Evolutionary conservation across 495 filamentous ascomycete genomes (phyloP).

Genomic region (Penicillium robsamsonii): DNA sequence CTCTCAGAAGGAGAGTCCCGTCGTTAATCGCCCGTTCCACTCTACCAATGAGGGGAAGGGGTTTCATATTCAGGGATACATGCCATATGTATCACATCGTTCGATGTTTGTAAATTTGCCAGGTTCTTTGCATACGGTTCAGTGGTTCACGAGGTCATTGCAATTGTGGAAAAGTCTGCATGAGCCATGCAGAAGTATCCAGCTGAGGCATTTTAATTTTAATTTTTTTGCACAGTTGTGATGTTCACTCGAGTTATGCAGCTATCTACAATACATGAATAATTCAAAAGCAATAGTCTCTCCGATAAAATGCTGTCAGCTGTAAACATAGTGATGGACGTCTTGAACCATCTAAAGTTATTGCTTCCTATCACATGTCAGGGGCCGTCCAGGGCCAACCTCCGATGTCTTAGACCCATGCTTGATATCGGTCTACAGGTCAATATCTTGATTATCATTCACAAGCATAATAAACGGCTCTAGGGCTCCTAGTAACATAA

Average conservation of each 20-base stretch:
- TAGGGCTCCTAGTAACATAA: neutral
- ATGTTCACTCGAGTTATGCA: neutral
- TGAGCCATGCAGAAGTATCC: neutral
- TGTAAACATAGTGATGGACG: neutral
- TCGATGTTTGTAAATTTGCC: neutral
- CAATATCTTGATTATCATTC: slow-evolving; percentile 4
- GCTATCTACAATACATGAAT: neutral
- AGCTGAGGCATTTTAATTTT: neutral
- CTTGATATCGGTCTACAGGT: neutral
- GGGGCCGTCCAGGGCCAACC: neutral
- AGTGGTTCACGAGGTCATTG: neutral
- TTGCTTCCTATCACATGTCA: slow-evolving; percentile 12
- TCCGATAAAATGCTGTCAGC: neutral
- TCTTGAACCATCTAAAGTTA: neutral
- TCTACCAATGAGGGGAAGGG: slow-evolving; percentile 48
- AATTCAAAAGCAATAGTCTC: neutral
- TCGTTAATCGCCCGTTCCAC: slow-evolving; percentile 59
- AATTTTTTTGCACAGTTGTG: neutral
- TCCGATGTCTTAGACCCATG: neutral
- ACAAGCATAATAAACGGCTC: neutral
- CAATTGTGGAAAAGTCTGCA: neutral
- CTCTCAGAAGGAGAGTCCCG: slow-evolving; percentile 49
- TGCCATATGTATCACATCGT: slow-evolving; percentile 15
- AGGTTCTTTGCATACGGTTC: neutral
- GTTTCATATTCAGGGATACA: slow-evolving; percentile 57